These are phyloP conservation scores for Brettanomyces sp. DNA, from an alignment of 805 yeast genomes.

Conservation along the genomic window DNA sequence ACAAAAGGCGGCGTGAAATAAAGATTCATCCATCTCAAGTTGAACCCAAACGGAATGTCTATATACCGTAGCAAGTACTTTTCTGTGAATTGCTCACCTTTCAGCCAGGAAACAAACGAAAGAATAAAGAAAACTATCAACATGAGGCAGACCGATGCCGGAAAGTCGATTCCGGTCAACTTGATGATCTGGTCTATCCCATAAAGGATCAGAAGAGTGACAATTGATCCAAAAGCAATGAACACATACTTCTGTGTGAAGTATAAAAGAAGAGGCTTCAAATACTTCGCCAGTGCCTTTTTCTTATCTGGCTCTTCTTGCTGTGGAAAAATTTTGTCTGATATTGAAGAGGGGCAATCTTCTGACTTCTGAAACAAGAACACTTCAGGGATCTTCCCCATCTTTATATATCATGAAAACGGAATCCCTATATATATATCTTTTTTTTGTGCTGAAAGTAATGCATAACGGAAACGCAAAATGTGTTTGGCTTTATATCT, in stretches of 20 bases:
- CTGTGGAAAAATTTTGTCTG: too few relatives aligned
- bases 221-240: constrained; percentile 39
- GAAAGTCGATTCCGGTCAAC: constrained; percentile 44
- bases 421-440: too few relatives aligned
- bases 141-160: constrained; percentile 68
- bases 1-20: constrained; percentile 75
- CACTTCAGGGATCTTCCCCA: too few relatives aligned
- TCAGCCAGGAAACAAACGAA: constrained; percentile 26
- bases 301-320: neutral
- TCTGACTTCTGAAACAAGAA: too few relatives aligned
- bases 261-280: constrained; percentile 8
- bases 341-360: too few relatives aligned
- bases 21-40: constrained; percentile 68
- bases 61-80: constrained; percentile 22
- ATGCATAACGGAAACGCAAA: too few relatives aligned
- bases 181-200: constrained; percentile 42
- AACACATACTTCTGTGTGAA: constrained; percentile 34
- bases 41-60: constrained; percentile 59
- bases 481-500: too few relatives aligned
- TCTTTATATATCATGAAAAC: too few relatives aligned
- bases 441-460: too few relatives aligned
- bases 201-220: constrained; percentile 38
- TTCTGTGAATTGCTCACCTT: constrained; percentile 27
- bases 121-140: constrained; percentile 43
- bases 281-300: neutral